Percentiles rank a stretch among this genome's conserved stretches.
Evolutionary conservation across 2,329 filamentous ascomycete species (phyloP).

Genomic region (Exophiala dermatitidis): DNA sequence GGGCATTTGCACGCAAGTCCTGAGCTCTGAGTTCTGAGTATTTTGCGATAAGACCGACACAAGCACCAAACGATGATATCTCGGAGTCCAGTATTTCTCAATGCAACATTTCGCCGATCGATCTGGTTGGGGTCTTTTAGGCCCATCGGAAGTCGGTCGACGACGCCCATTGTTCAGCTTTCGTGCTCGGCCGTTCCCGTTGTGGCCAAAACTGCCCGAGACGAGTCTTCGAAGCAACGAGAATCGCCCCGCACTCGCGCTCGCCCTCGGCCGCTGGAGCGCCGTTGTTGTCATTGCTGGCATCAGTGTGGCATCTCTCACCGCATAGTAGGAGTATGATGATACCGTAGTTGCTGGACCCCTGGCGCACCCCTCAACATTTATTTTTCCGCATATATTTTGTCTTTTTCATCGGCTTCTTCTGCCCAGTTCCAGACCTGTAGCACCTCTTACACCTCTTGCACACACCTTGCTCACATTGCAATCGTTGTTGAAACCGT

Average conservation of each 20-base stretch:
- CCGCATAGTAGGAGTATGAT: too few species aligned
- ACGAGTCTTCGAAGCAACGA: neutral
- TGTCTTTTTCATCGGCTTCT: neutral
- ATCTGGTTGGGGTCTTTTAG: constrained; percentile 1
- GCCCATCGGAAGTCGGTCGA: constrained; percentile 5
- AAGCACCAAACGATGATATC: constrained; percentile 11
- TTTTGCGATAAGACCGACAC: neutral
- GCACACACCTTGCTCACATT: neutral
- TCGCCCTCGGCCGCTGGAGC: constrained; percentile 2
- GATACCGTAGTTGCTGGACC: too few species aligned
- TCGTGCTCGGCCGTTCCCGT: too few species aligned
- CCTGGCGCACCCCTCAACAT: constrained; percentile 15
- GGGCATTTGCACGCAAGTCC: neutral
- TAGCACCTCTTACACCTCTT: neutral
- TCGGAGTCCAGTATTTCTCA: constrained; percentile 4
- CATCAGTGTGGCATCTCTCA: too few species aligned
- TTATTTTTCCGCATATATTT: constrained; percentile 7
- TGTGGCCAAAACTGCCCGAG: too few species aligned
- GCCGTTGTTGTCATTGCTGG: neutral
- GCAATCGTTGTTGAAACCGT: constrained; percentile 1
- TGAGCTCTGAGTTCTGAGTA: too few species aligned
- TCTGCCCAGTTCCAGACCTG: neutral
- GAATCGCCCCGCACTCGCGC: constrained; percentile 4
- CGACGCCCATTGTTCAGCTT: neutral
- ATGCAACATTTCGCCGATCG: neutral